Base-by-base conservation (phyloP, 192 early-diverging fungal species). In the Radiomyces spectabilis region DNA sequence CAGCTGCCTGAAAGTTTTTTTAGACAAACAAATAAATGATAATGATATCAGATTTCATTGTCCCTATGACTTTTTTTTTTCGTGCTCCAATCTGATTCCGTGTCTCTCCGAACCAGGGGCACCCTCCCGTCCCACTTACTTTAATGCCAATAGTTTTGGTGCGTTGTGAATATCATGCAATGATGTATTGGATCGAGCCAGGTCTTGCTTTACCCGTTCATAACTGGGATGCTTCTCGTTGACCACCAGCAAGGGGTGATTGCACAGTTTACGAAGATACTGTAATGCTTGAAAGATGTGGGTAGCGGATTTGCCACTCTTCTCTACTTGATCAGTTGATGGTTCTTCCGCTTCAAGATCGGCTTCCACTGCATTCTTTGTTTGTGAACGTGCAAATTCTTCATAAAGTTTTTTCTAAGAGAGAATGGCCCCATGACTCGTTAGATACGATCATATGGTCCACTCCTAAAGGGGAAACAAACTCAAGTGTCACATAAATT, bases 241-340 rank as follows among this genome's bases (percentile, higher is more conserved):
- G 41, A 97, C 71, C 15, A 97, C 96, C 59, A 92, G 68, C 13
- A 84, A 79, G 18, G 97, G 97, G 53, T 99, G 97, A 66, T 99
- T 97, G 65, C 90, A 92, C 6, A 99, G 77, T 63, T 94, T 94
- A 31, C 91, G 79, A 25, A 99, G 75, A 56, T 97, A 97, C 70
- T 97, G 94, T 27, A 99, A 68, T 0, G 95, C 94, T 75, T 99
- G 97, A 81, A 99, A 99, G 22, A 97, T 87, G 61, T 99, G 97
- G 0, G 85, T 84, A 12, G 79, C 84, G 24, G 76, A 76, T 54
- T 67, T 73, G 12, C 64, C 60, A 21, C 51, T 69, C 13, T 53
- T 61, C 27, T 55, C 40, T 12, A 34, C 56, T 7, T 61, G 41
- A 10, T 47, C 43, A 26, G 61, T 59, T 27, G 64, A 8, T 35